Evolutionary conservation across 352 stramenopile genomes (phyloP).

Genomic region (Globisporangium radiosum): DNA sequence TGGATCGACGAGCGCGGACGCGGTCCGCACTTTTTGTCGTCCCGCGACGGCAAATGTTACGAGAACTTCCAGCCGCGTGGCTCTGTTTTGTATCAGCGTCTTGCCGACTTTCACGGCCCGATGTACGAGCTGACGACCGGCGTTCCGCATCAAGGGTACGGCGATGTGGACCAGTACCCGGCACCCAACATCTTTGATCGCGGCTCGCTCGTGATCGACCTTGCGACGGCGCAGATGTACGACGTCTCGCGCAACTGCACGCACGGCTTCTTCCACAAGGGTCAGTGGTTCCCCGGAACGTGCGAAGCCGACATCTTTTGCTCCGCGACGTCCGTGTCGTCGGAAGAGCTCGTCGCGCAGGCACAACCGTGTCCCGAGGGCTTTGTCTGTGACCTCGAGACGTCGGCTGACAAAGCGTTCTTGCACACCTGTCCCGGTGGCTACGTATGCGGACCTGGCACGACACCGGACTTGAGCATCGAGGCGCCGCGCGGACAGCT

Average conservation of each 20-base stretch:
- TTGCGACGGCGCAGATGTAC: constrained; percentile 76
- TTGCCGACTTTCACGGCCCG: constrained; percentile 92
- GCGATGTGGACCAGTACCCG: constrained; percentile 63
- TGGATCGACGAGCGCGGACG: constrained; percentile 93
- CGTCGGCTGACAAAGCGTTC: constrained; percentile 73
- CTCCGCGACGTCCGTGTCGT: constrained; percentile 12
- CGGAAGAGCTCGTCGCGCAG: constrained; percentile 46
- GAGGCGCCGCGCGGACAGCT: constrained; percentile 87
- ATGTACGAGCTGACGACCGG: constrained; percentile 90
- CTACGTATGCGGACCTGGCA: constrained; percentile 92
- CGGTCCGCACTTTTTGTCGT: constrained; percentile 88
- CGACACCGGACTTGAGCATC: constrained; percentile 90
- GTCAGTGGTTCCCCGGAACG: constrained; percentile 93
- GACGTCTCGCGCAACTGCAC: constrained; percentile 92
- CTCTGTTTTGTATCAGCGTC: constrained; percentile 90
- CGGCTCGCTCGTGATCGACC: constrained; percentile 83
- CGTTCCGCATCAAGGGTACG: constrained; percentile 92
- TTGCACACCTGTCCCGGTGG: constrained; percentile 82
- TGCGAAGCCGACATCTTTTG: constrained; percentile 97
- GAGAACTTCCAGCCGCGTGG: constrained; percentile 87
- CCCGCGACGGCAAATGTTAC: constrained; percentile 88
- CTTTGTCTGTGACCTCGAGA: constrained; percentile 92
- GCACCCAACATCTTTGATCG: constrained; percentile 80
- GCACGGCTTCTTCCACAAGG: constrained; percentile 82
- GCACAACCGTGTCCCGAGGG: constrained; percentile 91